Base-by-base conservation (phyloP, 371 early-diverging fungal species). In the Nosema muscidifuracis region DNA sequence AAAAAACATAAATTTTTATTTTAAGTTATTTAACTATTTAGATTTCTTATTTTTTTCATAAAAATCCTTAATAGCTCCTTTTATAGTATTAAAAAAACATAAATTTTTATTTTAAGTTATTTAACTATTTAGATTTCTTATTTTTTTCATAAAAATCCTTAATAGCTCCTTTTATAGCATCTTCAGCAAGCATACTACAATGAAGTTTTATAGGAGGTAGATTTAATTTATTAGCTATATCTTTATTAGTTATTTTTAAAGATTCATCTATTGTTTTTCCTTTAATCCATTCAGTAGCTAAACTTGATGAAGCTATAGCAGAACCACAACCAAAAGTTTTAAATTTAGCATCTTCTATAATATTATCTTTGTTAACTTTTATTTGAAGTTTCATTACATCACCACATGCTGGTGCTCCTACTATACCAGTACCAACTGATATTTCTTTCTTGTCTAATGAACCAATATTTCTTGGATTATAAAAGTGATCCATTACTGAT, bases 291-390 rank as follows among this genome's bases (percentile, higher is more conserved):
- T 94, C 94, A 12, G 94, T 91, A 78, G 91, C 93, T 50, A 91
- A 87, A 44, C 89, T 89, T 24, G 91, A 90, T 30, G 91, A 90
- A 9, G 97, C 97, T 75, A 97, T 97, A 51, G 97, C 97, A 30
- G 90, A 90, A 58, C 97, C 97, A 77, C 97, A 97, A n/a, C 97
- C 97, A 85, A 94, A 97, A 0, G 97, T 95, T 85, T 94, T 97
- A 86, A 97, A 95, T 83, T 91, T 91, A 72, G 92, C 94, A 79
- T 97, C 95, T 60, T 87, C 86, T 75, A 97, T 95, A 76, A 89
- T 87, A 38, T 86, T 86, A 9, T 83, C 86, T 36, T 90, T 89
- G 75, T 94, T 90, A 1, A 97, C 95, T 80, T 89, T 87, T 81
- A 97, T 95, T 81, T 97, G 97, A 40, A 97, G 86, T 77, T 94